Evolutionary conservation across 306 rosid species (phyloP), one percentile per base, ranked within the genome.

Genomic region (Corylus americana): DNA sequence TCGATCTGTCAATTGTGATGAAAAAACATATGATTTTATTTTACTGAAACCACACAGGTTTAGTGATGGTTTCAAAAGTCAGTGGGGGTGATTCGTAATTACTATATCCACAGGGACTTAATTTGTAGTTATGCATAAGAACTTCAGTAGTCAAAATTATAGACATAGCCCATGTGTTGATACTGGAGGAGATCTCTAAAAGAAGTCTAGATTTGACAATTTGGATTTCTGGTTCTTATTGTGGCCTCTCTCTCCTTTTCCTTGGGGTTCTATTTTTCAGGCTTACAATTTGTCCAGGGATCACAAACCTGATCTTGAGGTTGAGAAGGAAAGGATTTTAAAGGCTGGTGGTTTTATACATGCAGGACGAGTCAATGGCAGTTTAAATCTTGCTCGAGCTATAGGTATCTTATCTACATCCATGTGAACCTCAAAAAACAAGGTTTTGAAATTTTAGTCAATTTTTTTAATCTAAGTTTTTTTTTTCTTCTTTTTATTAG

Each of bases 261-360:
- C 27, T 17, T 29, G 78, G 78, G 73, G 27, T 63, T 87, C 70
- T 86, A 82, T 68, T 68, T 80, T 78, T 77, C 90, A 95, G 99
- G 99, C 99, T n/a, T 88, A 89, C 86, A 89, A 90, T 77, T 84
- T 95, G 81, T 93, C 99, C 66, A 86, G 92, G 77, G 99, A 95
- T 84, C 99, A 95, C 97, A 95, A 95, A 78, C 99, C 98, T 29
- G 91, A 93, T 77, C 98, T 95, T 83, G 96, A 91, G 86, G 74
- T 83, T 82, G 99, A 95, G 89, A 95, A 79, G 89, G 99, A 93
- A 18, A 89, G 98, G 88, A 95, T 95, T 83, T 74, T 89, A 73
- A 93, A 89, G 88, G 98, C 97, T 80, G 98, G 97, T 64, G 98
- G 99, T 73, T 95, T 93, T 83, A 95, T 95, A 78, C 97, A 93